These are phyloP conservation scores for Hanseniaspora gamundiae DNA, from an alignment of 1,139 yeast genomes.

Conservation along the genomic window DNA sequence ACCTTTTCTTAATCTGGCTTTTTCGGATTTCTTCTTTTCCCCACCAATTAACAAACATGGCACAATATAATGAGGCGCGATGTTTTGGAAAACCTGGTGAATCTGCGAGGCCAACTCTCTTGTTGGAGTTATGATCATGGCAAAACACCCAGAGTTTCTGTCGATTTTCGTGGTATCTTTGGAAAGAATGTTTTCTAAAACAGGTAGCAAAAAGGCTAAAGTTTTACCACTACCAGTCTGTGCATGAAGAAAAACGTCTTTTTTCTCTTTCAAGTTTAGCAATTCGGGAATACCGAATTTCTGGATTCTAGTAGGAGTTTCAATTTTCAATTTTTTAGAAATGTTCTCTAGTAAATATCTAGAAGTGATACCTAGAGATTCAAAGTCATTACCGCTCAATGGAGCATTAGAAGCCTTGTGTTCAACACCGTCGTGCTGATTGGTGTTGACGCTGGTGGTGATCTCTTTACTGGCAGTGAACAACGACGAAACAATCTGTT, in stretches of 20 bases:
- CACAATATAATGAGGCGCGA: slow-evolving; percentile 66
- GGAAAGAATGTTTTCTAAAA: slow-evolving; percentile 31
- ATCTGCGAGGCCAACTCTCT: slow-evolving; percentile 93
- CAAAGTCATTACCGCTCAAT: slow-evolving; percentile 42
- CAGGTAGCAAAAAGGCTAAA: slow-evolving; percentile 71
- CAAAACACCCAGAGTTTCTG: slow-evolving; percentile 80
- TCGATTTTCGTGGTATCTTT: slow-evolving; percentile 39
- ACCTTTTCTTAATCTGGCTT: slow-evolving; percentile 82
- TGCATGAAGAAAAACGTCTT: slow-evolving; percentile 78
- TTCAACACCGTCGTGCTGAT: slow-evolving; percentile 22
- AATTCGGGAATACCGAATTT: slow-evolving; percentile 68
- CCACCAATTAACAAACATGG: slow-evolving; percentile 95
- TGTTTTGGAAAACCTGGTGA: slow-evolving; percentile 70
- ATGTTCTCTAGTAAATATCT: slow-evolving; percentile 40
- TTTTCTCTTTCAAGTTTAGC: slow-evolving; percentile 28
- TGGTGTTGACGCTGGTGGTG: slow-evolving; percentile 17
- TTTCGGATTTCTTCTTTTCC: slow-evolving; percentile 84
- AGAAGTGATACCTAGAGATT: slow-evolving; percentile 56
- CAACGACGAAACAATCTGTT: slow-evolving; percentile 58
- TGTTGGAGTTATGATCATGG: slow-evolving; percentile 80
- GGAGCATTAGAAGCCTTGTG: slow-evolving; percentile 65
- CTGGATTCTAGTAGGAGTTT: slow-evolving; percentile 79
- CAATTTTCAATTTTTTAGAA: slow-evolving; percentile 43
- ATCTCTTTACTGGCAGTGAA: slow-evolving; percentile 59
- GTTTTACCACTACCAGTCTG: slow-evolving; percentile 97